Evolutionary conservation across 176 grass and related monocot genomes (phyloP).

Genomic region (Musa beccarii): DNA sequence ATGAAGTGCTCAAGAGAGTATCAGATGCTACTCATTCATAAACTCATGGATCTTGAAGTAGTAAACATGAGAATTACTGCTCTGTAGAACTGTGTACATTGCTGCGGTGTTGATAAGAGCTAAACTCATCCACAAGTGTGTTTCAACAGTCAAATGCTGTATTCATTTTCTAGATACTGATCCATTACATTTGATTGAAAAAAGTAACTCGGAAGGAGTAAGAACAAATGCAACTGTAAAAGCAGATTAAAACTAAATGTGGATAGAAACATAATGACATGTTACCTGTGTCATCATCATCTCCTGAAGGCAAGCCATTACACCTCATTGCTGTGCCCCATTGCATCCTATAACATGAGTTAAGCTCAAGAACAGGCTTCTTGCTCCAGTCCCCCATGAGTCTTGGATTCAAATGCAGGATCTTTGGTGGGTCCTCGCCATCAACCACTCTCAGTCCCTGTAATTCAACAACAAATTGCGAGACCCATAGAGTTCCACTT

Average conservation of each 20-base stretch:
- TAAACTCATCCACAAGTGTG: too few relatives aligned
- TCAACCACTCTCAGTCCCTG: constrained; percentile 76
- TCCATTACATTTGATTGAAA: too few relatives aligned
- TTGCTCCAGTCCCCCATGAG: constrained; percentile 87
- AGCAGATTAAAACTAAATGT: too few relatives aligned
- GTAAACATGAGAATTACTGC: neutral
- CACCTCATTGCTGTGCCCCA: constrained; percentile 68
- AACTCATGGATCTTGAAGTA: neutral
- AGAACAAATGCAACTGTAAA: too few relatives aligned
- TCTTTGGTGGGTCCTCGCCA: constrained; percentile 74
- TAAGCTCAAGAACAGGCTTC: constrained; percentile 76
- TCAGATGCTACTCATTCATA: too few relatives aligned
- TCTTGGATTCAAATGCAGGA: constrained; percentile 76
- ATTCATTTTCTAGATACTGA: too few relatives aligned
- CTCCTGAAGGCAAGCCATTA: constrained; percentile 43
- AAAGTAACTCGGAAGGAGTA: too few relatives aligned
- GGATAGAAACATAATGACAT: too few relatives aligned
- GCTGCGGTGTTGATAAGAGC: neutral
- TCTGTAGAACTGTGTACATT: neutral
- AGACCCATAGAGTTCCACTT: constrained; percentile 40
- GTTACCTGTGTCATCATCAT: constrained; percentile 58
- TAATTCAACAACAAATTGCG: constrained; percentile 86
- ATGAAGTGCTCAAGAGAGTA: too few relatives aligned
- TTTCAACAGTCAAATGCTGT: neutral
- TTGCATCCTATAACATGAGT: constrained; percentile 91